Base-by-base conservation (phyloP, 768 basidiomycete species). In the Tulasnella sp. region DNA sequence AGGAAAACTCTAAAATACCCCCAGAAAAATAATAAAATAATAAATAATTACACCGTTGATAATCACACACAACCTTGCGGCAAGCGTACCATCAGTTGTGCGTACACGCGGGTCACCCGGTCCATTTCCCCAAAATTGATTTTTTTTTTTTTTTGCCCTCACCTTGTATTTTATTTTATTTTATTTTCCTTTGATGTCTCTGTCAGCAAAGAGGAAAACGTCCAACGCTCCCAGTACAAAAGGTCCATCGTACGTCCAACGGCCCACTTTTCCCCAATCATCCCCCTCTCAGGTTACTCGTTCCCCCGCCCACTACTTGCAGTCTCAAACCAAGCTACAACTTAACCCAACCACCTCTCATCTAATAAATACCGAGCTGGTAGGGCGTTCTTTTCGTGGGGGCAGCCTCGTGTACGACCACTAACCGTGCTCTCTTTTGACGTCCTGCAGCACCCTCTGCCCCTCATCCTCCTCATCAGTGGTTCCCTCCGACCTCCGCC, bases 401-500 rank as follows among this genome's bases (percentile, higher is more conserved):
- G 58, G 31, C 29, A 4, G 58, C 58, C 58, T 64, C 58, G 58
- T 64, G 58, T 25, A 25, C 58, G 58, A 34, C 58, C 25, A 64
- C 58, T 64, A 64, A 64, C 58, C 58, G 58, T 64, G 58, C 58
- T 64, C 58, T 64, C 58, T 64, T 64, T 64, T 64, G 42, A n/a
- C n/a, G 49, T 49, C 49, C 49, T 22, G 49, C n/a, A 49, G n/a
- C 49, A 19, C 49, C n/a, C 38, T 39, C 38, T 17, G 6, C 67
- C 67, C 69, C 69, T 38, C 69, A 31, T 25, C 42, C 69, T 71
- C 69, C 69, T 39, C 69, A 39, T 22, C 69, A 39, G 69, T 31
- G 69, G 69, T 52, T 72, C 71, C 42, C 71, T 72, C 71, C 71
- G 71, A 72, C 2, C 71, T 72, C 71, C 71, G 71, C 71, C 71